A percentile compares a stretch with the other conserved stretches of the same genome.
These are phyloP conservation scores for Simmondsia chinensis DNA, from an alignment of 148 eudicot species.

Conservation along the genomic window DNA sequence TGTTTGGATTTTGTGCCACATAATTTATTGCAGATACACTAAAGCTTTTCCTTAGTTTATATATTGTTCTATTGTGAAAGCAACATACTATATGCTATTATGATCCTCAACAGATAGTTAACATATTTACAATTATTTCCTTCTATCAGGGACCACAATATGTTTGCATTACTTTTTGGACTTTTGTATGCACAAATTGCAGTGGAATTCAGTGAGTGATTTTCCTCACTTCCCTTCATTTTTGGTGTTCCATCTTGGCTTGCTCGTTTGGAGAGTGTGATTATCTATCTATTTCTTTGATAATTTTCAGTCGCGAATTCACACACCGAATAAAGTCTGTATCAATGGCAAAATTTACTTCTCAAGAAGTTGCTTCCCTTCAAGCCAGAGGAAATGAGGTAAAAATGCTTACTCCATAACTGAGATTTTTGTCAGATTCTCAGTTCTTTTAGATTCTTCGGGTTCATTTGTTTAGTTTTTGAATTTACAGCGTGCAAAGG, in stretches of 20 bases:
- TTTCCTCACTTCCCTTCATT: neutral
- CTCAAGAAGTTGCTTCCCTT: constrained; percentile 90
- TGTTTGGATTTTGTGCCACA: no score
- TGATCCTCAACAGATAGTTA: no score
- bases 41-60: no score
- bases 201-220: constrained; percentile 91
- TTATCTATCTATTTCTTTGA: neutral
- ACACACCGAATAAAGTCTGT: constrained; percentile 95
- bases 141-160: constrained; percentile 85
- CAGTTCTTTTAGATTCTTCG: constrained; percentile 5
- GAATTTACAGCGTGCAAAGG: constrained; percentile 58
- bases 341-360: constrained; percentile 94
- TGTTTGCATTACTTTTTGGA: constrained; percentile 83
- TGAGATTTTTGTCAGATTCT: neutral
- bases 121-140: no score
- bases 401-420: constrained; percentile 3
- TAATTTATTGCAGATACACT: no score
- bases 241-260: constrained; percentile 3
- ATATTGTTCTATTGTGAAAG: no score
- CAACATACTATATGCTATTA: no score
- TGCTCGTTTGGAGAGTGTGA: no score
- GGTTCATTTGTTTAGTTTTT: neutral
- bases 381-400: constrained; percentile 98
- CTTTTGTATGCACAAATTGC: constrained; percentile 92
- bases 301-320: constrained; percentile 80